phyloP scores from a whole-genome alignment of 2,329 filamentous ascomycete species.

The Fusarium xylarioides region DNA sequence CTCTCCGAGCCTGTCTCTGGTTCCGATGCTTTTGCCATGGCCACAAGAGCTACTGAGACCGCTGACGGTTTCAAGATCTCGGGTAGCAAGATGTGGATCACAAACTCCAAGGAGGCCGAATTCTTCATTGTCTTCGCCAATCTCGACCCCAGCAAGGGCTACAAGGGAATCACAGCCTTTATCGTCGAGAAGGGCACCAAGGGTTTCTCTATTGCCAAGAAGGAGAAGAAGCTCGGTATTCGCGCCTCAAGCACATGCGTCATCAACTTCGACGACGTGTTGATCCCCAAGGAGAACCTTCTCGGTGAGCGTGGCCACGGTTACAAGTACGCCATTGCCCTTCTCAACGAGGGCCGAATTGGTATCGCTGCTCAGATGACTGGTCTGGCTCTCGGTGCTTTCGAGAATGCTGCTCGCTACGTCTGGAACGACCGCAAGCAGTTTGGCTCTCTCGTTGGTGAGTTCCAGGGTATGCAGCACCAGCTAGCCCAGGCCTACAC shows the following conservation, averaged over 20 bases:
- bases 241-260: conserved; percentile 95
- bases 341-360: conserved; percentile 96
- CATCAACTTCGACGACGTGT: conserved; percentile 95
- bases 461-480: conserved; percentile 99
- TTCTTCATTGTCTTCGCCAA: conserved; percentile 99
- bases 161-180: conserved; percentile 97
- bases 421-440: conserved; percentile 99
- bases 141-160: conserved; percentile 88
- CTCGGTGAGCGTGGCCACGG: conserved; percentile 89
- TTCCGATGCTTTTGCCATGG: conserved; percentile 94
- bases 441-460: conserved; percentile 91
- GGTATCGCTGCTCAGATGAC: conserved; percentile 99
- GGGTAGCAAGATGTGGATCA: conserved; percentile 99
- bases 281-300: conserved; percentile 87
- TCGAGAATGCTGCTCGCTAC: conserved; percentile 91
- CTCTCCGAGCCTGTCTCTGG: conserved; percentile 92
- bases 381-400: conserved; percentile 90
- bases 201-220: conserved; percentile 96
- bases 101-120: conserved; percentile 91
- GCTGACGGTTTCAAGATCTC: conserved; percentile 85
- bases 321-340: conserved; percentile 96
- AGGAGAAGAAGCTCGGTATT: conserved; percentile 99
- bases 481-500: conserved; percentile 96
- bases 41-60: conserved; percentile 88
- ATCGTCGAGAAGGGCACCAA: conserved; percentile 88